Evolutionary conservation across 805 yeast genomes (phyloP), one percentile per base, ranked within the genome.

Genomic region (Teunomyces kruisii): DNA sequence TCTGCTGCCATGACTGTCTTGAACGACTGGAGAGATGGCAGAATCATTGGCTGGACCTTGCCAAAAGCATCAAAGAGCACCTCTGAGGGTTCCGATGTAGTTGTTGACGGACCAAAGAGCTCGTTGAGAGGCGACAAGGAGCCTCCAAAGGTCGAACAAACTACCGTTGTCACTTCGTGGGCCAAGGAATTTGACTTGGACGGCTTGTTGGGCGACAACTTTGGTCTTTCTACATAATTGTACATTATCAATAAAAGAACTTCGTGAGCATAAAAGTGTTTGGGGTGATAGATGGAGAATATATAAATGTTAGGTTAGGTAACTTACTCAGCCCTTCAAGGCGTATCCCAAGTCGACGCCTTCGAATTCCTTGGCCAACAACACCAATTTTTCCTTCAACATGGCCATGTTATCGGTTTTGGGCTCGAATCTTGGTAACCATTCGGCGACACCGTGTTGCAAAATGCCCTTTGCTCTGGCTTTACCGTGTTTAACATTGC

Each of bases 11-110:
- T 79, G 57, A 75, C 86, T 30, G 85, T 94, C 9, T 74, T 94
- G 60, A 88, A 80, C 57, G 99, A 94, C 68, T 94, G 98, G 98
- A 83, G 97, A 69, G 97, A 91, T 65, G 99, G 99, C 47, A 81
- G 94, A 62, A 82, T 94, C 57, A 68, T 84, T 44, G 96, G 97
- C 39, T 94, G 97, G 96, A 81, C 88, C 2, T 68, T 83, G 56
- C 96, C 96, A 41, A 84, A 65, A 47, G 57, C 66, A 28, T 73
- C 82, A 9, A 76, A 77, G 54, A 68, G 68, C n/a, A 58, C 64
- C 37, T 68, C 64, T 16, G 49, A 55, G 12, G 32, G 28, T 14
- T 14, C 19, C 12, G 58, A 55, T 15, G 51, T 53, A 4, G 52
- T 38, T 48, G 40, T 63, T 54, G 48, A 69, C 57, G 66, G 61